Evolutionary conservation across 768 basidiomycete species (phyloP).

Genomic region (Hericium alpestre): DNA sequence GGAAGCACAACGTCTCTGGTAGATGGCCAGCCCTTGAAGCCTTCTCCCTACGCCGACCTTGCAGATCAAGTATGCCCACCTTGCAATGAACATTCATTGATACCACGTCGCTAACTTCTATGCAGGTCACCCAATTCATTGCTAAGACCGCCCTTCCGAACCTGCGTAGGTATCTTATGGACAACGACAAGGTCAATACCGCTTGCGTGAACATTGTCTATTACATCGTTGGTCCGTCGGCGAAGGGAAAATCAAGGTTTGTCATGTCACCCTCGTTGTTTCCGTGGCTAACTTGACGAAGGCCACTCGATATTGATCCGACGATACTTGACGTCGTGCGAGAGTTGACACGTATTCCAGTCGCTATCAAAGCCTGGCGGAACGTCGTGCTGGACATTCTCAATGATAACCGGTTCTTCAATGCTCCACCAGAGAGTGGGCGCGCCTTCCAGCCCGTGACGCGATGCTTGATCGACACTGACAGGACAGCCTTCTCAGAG

Average conservation of each 20-base stretch:
- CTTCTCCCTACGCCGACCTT: constrained; percentile 27
- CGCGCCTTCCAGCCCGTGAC: constrained; percentile 69
- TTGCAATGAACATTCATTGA: not conserved
- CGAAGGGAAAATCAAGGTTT: constrained; percentile 70
- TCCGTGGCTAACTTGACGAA: constrained; percentile 18
- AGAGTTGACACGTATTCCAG: constrained; percentile 71
- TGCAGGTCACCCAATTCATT: constrained; percentile 63
- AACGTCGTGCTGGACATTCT: constrained; percentile 70
- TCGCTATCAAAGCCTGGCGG: constrained; percentile 78
- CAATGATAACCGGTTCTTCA: constrained; percentile 83
- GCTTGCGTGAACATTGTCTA: constrained; percentile 77
- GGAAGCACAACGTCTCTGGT: constrained; percentile 29
- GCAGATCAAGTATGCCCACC: constrained; percentile 32
- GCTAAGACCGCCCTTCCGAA: constrained; percentile 60
- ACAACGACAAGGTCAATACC: constrained; percentile 73
- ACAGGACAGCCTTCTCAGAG: constrained; percentile 80
- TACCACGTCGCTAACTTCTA: not conserved
- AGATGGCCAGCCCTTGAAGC: constrained; percentile 20
- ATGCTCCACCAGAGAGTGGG: constrained; percentile 46
- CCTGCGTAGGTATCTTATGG: constrained; percentile 68
- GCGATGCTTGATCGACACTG: constrained; percentile 70
- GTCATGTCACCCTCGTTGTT: constrained; percentile 4
- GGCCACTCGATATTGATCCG: constrained; percentile 71
- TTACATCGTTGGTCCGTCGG: constrained; percentile 69
- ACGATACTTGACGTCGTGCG: constrained; percentile 55